These are phyloP conservation scores for Platanthera guangdongensis DNA, from an alignment of 106 monocot species.

Conservation along the genomic window DNA sequence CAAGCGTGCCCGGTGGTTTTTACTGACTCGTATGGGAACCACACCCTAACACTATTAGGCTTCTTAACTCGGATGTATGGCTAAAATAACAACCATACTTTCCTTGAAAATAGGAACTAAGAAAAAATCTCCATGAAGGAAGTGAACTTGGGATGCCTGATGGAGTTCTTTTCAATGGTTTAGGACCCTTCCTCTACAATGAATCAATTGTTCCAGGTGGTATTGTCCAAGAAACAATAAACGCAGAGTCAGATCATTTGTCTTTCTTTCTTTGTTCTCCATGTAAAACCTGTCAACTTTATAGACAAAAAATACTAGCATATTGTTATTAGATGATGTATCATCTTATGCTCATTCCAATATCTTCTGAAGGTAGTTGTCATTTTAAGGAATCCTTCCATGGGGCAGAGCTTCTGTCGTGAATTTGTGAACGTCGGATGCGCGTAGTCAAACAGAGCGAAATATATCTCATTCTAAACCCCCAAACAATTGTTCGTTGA, in stretches of 20 bases:
- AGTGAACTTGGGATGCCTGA: constrained; percentile 64
- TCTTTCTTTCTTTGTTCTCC: not conserved
- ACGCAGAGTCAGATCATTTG: constrained; percentile 71
- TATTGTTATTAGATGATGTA: not conserved
- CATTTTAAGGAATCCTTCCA: not conserved
- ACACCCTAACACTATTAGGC: too few relatives aligned
- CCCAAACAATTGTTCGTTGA: too few relatives aligned
- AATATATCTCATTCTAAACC: too few relatives aligned
- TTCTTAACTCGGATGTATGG: too few relatives aligned
- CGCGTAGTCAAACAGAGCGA: too few relatives aligned
- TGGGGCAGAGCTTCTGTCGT: too few relatives aligned
- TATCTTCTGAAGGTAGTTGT: not conserved
- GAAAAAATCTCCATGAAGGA: constrained; percentile 54
- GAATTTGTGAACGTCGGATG: too few relatives aligned
- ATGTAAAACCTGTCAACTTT: not conserved
- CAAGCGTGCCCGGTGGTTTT: too few relatives aligned
- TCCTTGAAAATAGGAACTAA: constrained; percentile 54
- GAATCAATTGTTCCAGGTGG: constrained; percentile 68
- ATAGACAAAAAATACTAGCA: not conserved
- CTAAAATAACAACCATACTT: too few relatives aligned
- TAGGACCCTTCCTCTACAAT: constrained; percentile 80
- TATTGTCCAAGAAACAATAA: constrained; percentile 64
- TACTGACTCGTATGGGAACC: too few relatives aligned
- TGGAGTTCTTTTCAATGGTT: constrained; percentile 79
- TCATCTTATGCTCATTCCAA: not conserved